Evolutionary conservation across 345 rosid genomes (phyloP).

Genomic region (Lumnitzera littorea): DNA sequence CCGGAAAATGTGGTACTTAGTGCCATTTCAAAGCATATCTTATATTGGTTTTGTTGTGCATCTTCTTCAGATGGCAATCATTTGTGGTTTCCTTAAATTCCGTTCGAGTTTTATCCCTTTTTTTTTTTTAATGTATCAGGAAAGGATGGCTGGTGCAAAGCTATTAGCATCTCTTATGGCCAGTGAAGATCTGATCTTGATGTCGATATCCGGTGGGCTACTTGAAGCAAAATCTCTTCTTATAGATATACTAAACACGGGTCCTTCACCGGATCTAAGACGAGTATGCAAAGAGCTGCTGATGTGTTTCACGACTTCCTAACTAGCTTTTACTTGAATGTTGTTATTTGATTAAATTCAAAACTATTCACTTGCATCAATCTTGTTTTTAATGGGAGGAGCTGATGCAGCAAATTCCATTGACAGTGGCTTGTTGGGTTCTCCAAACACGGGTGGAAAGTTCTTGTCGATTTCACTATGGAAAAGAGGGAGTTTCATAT

Average conservation of each 20-base stretch:
- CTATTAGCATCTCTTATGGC: slow-evolving; percentile 81
- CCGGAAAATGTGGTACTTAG: too few relatives aligned
- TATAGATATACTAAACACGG: slow-evolving; percentile 38
- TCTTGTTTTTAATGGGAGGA: too few relatives aligned
- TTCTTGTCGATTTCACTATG: neutral
- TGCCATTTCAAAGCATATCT: too few relatives aligned
- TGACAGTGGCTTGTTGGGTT: too few relatives aligned
- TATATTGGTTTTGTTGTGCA: too few relatives aligned
- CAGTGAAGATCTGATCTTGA: slow-evolving; percentile 62
- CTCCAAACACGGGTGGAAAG: neutral
- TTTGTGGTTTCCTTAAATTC: neutral
- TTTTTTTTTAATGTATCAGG: slow-evolving; percentile 30
- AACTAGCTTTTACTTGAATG: neutral
- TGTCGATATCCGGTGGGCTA: slow-evolving; percentile 57
- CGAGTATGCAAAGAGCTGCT: slow-evolving; percentile 54
- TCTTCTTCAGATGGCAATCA: neutral
- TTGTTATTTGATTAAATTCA: too few relatives aligned
- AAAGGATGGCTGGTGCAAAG: slow-evolving; percentile 76
- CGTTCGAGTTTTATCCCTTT: neutral
- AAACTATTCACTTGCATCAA: too few relatives aligned
- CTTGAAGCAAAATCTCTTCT: slow-evolving; percentile 65
- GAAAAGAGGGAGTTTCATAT: too few relatives aligned
- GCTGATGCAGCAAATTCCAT: too few relatives aligned
- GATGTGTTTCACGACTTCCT: slow-evolving; percentile 41
- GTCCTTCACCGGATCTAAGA: slow-evolving; percentile 47